Evolutionary conservation across 768 basidiomycete genomes (phyloP).

Genomic region (Roridomyces roridus): DNA sequence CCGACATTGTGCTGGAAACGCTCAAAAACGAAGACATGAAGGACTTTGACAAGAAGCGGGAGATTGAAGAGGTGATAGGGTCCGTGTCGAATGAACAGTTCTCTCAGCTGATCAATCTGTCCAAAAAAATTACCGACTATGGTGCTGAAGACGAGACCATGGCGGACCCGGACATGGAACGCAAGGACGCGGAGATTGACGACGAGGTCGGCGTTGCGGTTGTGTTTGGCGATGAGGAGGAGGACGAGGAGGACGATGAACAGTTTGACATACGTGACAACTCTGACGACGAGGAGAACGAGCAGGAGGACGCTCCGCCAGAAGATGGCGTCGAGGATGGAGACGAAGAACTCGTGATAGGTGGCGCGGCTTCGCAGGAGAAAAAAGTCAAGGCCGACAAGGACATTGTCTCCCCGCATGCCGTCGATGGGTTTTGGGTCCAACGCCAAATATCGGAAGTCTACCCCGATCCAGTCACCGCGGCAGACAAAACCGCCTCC

Average conservation of each 20-base stretch:
- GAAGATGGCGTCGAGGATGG: slow-evolving; percentile 52
- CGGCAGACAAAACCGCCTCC: slow-evolving; percentile 86
- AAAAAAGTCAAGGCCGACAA: slow-evolving; percentile 68
- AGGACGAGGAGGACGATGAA: slow-evolving; percentile 91
- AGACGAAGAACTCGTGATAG: slow-evolving; percentile 81
- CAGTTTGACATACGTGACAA: slow-evolving; percentile 88
- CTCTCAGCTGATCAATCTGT: slow-evolving; percentile 79
- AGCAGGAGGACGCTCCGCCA: slow-evolving; percentile 47
- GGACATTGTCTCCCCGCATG: slow-evolving; percentile 86
- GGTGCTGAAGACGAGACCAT: slow-evolving; percentile 83
- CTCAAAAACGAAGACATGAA: slow-evolving; percentile 89
- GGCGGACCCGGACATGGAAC: slow-evolving; percentile 80
- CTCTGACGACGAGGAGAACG: slow-evolving; percentile 78
- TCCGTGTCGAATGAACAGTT: slow-evolving; percentile 75
- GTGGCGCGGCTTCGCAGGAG: slow-evolving; percentile 62
- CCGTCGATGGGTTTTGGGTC: slow-evolving; percentile 98
- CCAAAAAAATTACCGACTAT: slow-evolving; percentile 97
- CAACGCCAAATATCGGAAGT: slow-evolving; percentile 91
- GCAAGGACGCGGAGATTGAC: slow-evolving; percentile 89
- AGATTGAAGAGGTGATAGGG: slow-evolving; percentile 81
- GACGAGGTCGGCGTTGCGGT: slow-evolving; percentile 98
- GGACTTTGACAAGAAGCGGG: slow-evolving; percentile 97
- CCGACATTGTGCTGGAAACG: slow-evolving; percentile 88
- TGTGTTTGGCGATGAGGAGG: slow-evolving; percentile 96
- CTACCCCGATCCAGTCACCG: slow-evolving; percentile 93